Conservation (phyloP, 2,329 filamentous ascomycete species). For the Pseudocercospora pini-densiflorae region DNA sequence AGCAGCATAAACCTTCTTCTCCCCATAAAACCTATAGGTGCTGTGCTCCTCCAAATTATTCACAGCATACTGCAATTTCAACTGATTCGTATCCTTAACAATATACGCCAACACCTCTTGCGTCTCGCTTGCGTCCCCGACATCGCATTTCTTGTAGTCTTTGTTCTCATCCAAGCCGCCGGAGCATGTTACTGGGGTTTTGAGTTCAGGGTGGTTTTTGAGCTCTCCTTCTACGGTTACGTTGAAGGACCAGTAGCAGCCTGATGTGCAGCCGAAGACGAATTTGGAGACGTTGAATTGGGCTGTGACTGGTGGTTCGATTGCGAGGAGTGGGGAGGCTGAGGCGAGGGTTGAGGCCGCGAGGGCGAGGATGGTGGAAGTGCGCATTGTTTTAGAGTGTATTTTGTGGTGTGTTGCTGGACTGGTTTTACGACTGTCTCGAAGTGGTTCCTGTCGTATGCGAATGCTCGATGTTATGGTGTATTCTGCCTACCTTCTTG, state of each 20-base stretch:
- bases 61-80: conserved; percentile 30
- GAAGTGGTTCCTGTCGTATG: background rate
- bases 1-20: conserved; percentile 30
- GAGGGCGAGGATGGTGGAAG: conserved; percentile 27
- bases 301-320: background rate
- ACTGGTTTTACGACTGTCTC: background rate
- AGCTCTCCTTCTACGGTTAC: conserved; percentile 22
- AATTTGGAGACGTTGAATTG: conserved; percentile 33
- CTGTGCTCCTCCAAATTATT: conserved; percentile 2
- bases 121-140: conserved; percentile 14
- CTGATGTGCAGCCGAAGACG: conserved; percentile 32
- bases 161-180: conserved; percentile 24
- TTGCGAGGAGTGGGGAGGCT: conserved; percentile 19
- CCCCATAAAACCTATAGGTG: conserved; percentile 26
- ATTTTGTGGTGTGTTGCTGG: conserved; percentile 2
- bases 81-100: conserved; percentile 24
- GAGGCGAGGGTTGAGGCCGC: conserved; percentile 26
- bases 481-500: background rate
- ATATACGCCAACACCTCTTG: conserved; percentile 29
- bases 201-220: conserved; percentile 26
- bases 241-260: conserved; percentile 32
- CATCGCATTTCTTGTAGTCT: conserved; percentile 32
- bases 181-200: conserved; percentile 24
- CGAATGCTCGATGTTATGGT: background rate
- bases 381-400: conserved; percentile 29